These are phyloP conservation scores for Rhexocercosporidium sp. DNA, from an alignment of 2,329 filamentous ascomycete species.

Conservation along the genomic window DNA sequence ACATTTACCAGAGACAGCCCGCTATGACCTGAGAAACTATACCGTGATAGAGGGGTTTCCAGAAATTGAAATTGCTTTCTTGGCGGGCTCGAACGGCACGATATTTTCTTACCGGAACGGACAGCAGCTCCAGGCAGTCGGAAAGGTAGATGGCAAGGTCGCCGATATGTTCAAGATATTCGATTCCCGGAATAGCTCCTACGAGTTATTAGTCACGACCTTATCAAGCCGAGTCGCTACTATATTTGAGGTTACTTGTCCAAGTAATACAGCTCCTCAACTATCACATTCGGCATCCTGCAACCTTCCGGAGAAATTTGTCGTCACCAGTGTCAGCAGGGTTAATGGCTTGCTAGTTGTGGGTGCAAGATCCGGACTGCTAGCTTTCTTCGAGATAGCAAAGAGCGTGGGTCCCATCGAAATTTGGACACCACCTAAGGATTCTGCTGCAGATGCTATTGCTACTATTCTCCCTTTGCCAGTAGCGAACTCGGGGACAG, in stretches of 20 bases:
- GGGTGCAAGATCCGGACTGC: conserved; percentile 60
- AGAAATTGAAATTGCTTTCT: conserved; percentile 46
- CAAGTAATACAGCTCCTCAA: conserved; percentile 9
- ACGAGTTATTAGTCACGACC: conserved; percentile 37
- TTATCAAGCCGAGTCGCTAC: conserved; percentile 45
- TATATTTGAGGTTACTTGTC: conserved; percentile 34
- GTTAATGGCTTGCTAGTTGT: conserved; percentile 49
- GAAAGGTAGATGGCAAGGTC: conserved; percentile 35
- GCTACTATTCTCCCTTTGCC: conserved; percentile 65
- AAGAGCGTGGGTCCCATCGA: conserved; percentile 14
- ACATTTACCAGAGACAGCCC: conserved; percentile 33
- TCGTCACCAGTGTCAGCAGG: conserved; percentile 55
- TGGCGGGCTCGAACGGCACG: conserved; percentile 51
- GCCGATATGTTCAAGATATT: conserved; percentile 42
- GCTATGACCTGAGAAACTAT: conserved; percentile 51
- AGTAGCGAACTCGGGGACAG: conserved; percentile 7
- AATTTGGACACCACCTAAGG: conserved; percentile 24
- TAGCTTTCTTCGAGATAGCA: conserved; percentile 53
- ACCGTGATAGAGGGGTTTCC: conserved; percentile 50
- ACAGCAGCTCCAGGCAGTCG: conserved; percentile 27
- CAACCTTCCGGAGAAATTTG: conserved; percentile 49
- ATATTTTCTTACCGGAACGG: conserved; percentile 35
- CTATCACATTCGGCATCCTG: background rate
- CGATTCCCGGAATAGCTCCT: conserved; percentile 12
- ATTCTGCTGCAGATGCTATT: conserved; percentile 61